phyloP scores from a whole-genome alignment of 1,139 yeast species.

The Yarrowia galli region DNA sequence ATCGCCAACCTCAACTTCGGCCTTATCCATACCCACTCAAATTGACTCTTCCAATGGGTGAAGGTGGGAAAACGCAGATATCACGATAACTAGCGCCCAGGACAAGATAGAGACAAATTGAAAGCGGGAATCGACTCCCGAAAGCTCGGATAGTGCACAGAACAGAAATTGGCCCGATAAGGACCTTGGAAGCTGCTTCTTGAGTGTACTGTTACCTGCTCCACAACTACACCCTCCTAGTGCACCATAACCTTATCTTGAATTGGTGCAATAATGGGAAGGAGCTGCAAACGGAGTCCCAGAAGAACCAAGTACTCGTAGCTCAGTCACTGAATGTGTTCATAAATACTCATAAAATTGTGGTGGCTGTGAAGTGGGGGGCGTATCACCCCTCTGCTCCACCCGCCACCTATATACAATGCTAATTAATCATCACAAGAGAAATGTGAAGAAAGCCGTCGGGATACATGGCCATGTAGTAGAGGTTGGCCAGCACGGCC shows the following conservation, averaged over 20 bases:
- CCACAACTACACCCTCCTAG: too few relatives aligned
- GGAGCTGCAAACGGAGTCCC: not conserved
- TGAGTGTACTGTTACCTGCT: too few relatives aligned
- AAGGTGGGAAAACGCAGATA: not conserved
- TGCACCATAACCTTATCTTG: not conserved
- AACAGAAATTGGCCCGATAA: too few relatives aligned
- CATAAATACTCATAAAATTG: not conserved
- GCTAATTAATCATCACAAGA: slow-evolving; percentile 50
- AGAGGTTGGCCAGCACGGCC: slow-evolving; percentile 60
- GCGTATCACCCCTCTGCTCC: not conserved
- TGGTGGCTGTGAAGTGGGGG: not conserved
- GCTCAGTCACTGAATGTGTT: too few relatives aligned
- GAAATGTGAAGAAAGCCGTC: slow-evolving; percentile 82
- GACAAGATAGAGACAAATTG: not conserved
- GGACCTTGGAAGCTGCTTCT: too few relatives aligned
- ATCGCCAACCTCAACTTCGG: not conserved
- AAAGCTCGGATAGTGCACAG: not conserved
- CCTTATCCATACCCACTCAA: not conserved
- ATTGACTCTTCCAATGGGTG: not conserved
- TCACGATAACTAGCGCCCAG: not conserved
- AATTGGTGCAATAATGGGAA: not conserved
- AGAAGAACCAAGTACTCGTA: too few relatives aligned
- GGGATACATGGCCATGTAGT: slow-evolving; percentile 62
- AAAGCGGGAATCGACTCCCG: not conserved
- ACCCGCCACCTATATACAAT: slow-evolving; percentile 23